Evolutionary conservation across 371 early-diverging fungal species (phyloP).

Genomic region (Mortierella sp.): DNA sequence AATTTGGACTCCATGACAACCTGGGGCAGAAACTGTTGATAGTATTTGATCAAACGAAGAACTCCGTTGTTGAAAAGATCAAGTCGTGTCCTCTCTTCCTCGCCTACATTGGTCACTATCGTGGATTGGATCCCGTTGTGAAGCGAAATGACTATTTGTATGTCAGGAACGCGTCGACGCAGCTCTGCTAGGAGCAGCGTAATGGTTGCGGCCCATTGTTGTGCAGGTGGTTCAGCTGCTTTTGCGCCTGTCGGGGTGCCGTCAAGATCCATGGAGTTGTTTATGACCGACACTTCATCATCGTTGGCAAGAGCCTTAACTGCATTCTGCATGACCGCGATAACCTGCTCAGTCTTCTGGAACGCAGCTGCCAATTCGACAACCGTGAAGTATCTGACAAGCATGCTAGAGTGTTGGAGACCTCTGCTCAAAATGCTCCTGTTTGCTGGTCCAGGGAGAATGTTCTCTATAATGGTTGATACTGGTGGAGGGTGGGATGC

Average conservation of each 20-base stretch:
- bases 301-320: slow-evolving; percentile 28
- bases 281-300: slow-evolving; percentile 6
- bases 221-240: slow-evolving; percentile 32
- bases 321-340: slow-evolving; percentile 42
- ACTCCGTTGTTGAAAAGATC: slow-evolving; percentile 64
- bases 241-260: slow-evolving; percentile 8
- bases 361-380: slow-evolving; percentile 68
- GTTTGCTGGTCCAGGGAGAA: slow-evolving; percentile 72
- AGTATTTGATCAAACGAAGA: slow-evolving; percentile 71
- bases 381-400: slow-evolving; percentile 76
- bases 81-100: slow-evolving; percentile 54
- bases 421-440: slow-evolving; percentile 70
- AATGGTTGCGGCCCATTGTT: slow-evolving; percentile 42
- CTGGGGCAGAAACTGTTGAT: slow-evolving; percentile 75
- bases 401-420: slow-evolving; percentile 72
- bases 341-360: slow-evolving; percentile 69
- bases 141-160: slow-evolving; percentile 71
- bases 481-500: slow-evolving; percentile 70
- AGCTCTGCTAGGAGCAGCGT: slow-evolving; percentile 64
- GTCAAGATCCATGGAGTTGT: slow-evolving; percentile 17
- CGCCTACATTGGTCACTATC: slow-evolving; percentile 4
- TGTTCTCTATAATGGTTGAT: slow-evolving; percentile 70
- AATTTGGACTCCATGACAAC: slow-evolving; percentile 75
- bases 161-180: slow-evolving; percentile 78
- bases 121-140: slow-evolving; percentile 53